A percentile compares a stretch with the other conserved stretches of the same genome.
phyloP scores from a whole-genome alignment of 495 filamentous ascomycete genomes.

The Xylaria cubensis region DNA sequence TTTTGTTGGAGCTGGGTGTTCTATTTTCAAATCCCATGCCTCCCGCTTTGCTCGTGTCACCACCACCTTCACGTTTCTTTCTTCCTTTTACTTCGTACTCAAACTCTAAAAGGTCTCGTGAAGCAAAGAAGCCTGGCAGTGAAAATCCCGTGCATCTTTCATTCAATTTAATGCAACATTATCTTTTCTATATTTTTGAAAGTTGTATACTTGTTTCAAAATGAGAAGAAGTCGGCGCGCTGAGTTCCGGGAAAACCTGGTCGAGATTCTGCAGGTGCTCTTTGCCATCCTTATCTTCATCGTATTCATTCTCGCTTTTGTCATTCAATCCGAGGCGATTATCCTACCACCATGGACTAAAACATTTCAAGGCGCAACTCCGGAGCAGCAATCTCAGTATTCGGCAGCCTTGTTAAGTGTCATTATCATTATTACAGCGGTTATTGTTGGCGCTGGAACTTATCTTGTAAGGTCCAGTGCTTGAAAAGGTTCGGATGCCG shows the following conservation, averaged over 20 bases:
- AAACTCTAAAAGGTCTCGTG: constrained; percentile 9
- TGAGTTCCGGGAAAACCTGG: constrained; percentile 27
- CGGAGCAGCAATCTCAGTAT: constrained; percentile 29
- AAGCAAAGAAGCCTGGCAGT: background rate
- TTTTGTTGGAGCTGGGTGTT: background rate
- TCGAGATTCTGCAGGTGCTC: constrained; percentile 31
- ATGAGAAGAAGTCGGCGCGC: constrained; percentile 26
- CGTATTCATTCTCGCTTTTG: constrained; percentile 38
- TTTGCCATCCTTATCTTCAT: constrained; percentile 36
- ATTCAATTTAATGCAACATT: background rate
- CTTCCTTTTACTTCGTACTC: background rate
- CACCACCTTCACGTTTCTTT: background rate
- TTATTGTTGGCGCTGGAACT: constrained; percentile 14
- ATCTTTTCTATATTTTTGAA: background rate
- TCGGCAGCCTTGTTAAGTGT: constrained; percentile 27
- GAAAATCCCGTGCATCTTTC: background rate
- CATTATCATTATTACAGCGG: constrained; percentile 17
- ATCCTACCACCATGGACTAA: constrained; percentile 37
- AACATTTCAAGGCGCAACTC: constrained; percentile 34
- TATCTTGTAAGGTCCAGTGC: constrained; percentile 14
- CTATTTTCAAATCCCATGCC: constrained; percentile 19
- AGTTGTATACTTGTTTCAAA: background rate
- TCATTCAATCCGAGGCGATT: constrained; percentile 32
- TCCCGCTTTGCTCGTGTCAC: background rate
- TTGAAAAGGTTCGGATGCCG: background rate